Evolutionary conservation across 1,284 basidiomycete species (phyloP).

Genomic region (Vanrija sp.): DNA sequence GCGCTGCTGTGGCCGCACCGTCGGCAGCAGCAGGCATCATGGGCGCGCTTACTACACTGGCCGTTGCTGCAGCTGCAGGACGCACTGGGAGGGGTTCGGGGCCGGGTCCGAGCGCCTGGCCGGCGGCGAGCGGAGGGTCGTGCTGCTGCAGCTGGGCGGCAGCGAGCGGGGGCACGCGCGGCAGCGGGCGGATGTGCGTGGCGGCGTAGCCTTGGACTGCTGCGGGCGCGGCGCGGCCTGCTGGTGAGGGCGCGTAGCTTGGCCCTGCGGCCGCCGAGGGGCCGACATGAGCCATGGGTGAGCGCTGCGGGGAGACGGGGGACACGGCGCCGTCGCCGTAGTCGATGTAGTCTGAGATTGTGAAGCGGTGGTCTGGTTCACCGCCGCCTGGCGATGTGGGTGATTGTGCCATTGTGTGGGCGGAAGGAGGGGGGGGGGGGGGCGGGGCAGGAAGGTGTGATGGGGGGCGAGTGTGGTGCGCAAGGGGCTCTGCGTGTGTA

Average conservation of each 20-base stretch:
- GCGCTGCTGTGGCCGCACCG: background rate
- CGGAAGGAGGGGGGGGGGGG: too few species aligned
- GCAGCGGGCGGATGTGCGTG: too few species aligned
- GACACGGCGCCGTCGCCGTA: background rate
- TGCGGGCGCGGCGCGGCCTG: background rate
- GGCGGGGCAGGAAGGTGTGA: too few species aligned
- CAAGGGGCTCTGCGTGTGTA: too few species aligned
- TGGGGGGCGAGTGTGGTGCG: too few species aligned
- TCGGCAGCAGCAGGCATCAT: background rate
- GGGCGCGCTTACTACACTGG: background rate
- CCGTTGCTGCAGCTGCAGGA: background rate
- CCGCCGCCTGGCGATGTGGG: background rate
- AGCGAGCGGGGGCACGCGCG: background rate
- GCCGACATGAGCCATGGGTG: too few species aligned
- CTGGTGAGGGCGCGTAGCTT: too few species aligned
- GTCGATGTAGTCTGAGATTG: constrained; percentile 1
- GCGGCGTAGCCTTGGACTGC: background rate
- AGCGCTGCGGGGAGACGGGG: background rate
- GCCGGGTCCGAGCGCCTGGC: background rate
- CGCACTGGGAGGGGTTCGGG: constrained; percentile 4
- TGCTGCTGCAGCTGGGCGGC: background rate
- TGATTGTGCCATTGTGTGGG: too few species aligned
- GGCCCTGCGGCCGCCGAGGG: background rate
- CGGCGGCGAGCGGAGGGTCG: background rate
- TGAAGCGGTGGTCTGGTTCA: constrained; percentile 1